Evolutionary conservation across 108 stramenopile genomes (phyloP).

Genomic region (Nannochloropsis gaditana): DNA sequence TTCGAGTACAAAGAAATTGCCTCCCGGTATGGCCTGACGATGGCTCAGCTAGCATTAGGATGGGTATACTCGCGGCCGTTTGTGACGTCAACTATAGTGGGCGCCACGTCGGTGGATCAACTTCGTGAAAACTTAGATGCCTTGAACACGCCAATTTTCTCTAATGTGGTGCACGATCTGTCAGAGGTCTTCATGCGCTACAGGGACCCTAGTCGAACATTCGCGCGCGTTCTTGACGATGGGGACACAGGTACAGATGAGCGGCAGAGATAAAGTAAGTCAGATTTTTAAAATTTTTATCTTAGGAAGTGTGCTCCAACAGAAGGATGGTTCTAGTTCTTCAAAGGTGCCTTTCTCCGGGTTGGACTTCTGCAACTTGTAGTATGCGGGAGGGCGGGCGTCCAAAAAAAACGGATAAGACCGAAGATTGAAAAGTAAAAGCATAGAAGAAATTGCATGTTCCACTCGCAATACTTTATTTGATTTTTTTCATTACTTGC

Average conservation of each 20-base stretch:
- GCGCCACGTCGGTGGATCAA: slow-evolving; percentile 75
- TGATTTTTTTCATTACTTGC: too few relatives aligned
- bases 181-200: slow-evolving; percentile 15
- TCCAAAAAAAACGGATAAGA: too few relatives aligned
- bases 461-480: too few relatives aligned
- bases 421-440: too few relatives aligned
- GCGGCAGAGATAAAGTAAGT: background rate
- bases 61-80: slow-evolving; percentile 72
- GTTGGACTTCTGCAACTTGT: too few relatives aligned
- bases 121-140: slow-evolving; percentile 49
- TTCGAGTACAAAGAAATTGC: slow-evolving; percentile 66
- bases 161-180: slow-evolving; percentile 3
- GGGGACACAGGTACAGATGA: slow-evolving; percentile 5
- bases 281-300: background rate
- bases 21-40: slow-evolving; percentile 57
- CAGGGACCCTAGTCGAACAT: slow-evolving; percentile 1
- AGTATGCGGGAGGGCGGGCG: too few relatives aligned
- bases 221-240: background rate
- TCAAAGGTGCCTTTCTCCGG: too few relatives aligned
- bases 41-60: slow-evolving; percentile 68
- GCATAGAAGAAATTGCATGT: too few relatives aligned
- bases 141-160: slow-evolving; percentile 33
- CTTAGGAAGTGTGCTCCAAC: background rate
- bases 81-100: slow-evolving; percentile 79
- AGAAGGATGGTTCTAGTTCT: too few relatives aligned